These are phyloP conservation scores for Schizophyllum amplum DNA, from an alignment of 1,284 basidiomycete species.

Conservation along the genomic window DNA sequence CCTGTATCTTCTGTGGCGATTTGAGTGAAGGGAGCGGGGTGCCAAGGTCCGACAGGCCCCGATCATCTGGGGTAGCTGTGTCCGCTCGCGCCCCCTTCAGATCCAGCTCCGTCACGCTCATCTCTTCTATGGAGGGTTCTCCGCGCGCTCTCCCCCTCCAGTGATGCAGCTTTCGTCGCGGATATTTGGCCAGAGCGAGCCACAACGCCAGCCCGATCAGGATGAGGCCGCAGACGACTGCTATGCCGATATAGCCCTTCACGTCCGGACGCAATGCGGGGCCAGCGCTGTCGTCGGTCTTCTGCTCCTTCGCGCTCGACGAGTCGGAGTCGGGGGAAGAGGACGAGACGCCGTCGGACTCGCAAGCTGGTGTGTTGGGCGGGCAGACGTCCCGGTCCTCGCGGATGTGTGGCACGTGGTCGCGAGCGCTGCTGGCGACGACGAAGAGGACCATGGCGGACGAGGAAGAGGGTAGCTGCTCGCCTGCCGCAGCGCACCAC, in stretches of 20 bases:
- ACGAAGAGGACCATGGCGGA: neutral
- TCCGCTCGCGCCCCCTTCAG: neutral
- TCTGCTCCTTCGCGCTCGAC: too few relatives aligned
- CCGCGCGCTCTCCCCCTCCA: neutral
- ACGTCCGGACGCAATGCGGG: neutral
- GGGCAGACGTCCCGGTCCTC: neutral
- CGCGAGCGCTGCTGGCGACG: neutral
- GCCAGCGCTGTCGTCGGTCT: neutral
- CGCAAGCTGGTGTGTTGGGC: neutral
- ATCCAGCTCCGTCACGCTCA: too few relatives aligned
- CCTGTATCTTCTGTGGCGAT: too few relatives aligned
- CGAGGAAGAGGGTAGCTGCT: neutral
- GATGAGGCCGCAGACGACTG: neutral
- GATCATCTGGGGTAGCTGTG: neutral
- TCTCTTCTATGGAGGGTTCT: neutral
- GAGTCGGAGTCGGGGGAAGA: neutral
- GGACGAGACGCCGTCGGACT: neutral
- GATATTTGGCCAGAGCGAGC: neutral
- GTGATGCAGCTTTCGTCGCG: neutral
- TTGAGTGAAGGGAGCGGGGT: too few relatives aligned
- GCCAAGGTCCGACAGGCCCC: too few relatives aligned
- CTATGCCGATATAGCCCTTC: neutral
- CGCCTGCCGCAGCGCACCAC: neutral
- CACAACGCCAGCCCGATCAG: neutral
- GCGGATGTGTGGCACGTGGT: neutral